These are phyloP conservation scores for Xylaria palmicola DNA, from an alignment of 495 filamentous ascomycete species.

Conservation along the genomic window DNA sequence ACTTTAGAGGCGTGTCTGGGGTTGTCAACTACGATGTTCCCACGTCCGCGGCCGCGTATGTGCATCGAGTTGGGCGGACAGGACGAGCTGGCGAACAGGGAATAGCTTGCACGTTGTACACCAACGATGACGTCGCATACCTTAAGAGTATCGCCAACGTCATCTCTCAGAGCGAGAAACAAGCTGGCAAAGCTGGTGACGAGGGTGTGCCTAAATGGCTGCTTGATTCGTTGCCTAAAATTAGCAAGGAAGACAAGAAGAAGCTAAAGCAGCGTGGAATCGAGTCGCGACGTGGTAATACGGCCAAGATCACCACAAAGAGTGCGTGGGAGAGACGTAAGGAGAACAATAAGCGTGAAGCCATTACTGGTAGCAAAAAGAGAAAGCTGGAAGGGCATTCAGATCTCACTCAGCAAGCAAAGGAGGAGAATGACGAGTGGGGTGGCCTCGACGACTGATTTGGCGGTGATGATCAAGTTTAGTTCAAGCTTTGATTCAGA, in stretches of 20 bases:
- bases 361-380: constrained; percentile 68
- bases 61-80: constrained; percentile 90
- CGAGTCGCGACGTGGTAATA: constrained; percentile 61
- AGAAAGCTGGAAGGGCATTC: constrained; percentile 47
- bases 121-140: constrained; percentile 87
- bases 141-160: constrained; percentile 92
- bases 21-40: constrained; percentile 98
- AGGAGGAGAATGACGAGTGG: constrained; percentile 55
- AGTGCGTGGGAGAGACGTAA: constrained; percentile 80
- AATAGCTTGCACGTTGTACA: constrained; percentile 91
- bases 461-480: too few species aligned
- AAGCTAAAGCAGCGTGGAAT: constrained; percentile 80
- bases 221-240: constrained; percentile 78
- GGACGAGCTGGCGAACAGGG: constrained; percentile 88
- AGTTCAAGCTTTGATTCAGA: too few species aligned
- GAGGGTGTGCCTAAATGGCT: constrained; percentile 75
- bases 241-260: constrained; percentile 78
- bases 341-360: constrained; percentile 74
- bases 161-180: constrained; percentile 78
- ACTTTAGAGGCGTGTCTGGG: constrained; percentile 88
- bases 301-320: constrained; percentile 80
- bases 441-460: constrained; percentile 61
- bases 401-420: constrained; percentile 39
- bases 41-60: constrained; percentile 80
- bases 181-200: constrained; percentile 44